Conservation (phyloP, 306 rosid genomes). For the Parietaria judaica region DNA sequence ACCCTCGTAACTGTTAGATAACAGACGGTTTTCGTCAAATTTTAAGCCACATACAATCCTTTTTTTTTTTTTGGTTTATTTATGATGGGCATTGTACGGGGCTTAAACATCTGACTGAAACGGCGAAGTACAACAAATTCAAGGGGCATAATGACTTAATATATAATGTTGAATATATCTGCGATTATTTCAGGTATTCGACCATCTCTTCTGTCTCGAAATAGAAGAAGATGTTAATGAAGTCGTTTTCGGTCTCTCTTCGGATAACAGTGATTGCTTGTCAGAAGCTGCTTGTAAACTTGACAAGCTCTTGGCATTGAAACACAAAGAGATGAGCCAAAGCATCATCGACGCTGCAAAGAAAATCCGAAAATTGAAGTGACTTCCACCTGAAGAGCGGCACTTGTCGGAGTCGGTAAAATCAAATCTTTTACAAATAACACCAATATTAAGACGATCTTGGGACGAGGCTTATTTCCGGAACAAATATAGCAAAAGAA, state of each 20-base stretch:
- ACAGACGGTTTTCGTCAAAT: no score
- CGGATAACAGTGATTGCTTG: slow-evolving; percentile 41
- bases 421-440: not conserved
- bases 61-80: no score
- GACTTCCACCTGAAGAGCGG: not conserved
- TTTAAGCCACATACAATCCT: no score
- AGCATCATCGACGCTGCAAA: slow-evolving; percentile 45
- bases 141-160: no score
- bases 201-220: slow-evolving; percentile 63
- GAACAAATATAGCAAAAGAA: no score
- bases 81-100: no score
- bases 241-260: slow-evolving; percentile 68
- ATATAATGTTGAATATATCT: no score
- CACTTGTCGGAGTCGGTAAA: not conserved
- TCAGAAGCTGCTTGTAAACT: slow-evolving; percentile 57
- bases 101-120: no score
- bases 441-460: not conserved
- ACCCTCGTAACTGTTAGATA: no score
- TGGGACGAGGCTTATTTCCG: no score
- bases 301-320: slow-evolving; percentile 51
- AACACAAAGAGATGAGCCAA: slow-evolving; percentile 64
- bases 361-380: slow-evolving; percentile 55
- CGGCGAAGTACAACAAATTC: no score
- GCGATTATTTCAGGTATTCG: slow-evolving; percentile 46
- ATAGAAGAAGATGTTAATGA: slow-evolving; percentile 90